These are phyloP conservation scores for Penicillium ochrochloron DNA, from an alignment of 495 filamentous ascomycete species.

Conservation along the genomic window DNA sequence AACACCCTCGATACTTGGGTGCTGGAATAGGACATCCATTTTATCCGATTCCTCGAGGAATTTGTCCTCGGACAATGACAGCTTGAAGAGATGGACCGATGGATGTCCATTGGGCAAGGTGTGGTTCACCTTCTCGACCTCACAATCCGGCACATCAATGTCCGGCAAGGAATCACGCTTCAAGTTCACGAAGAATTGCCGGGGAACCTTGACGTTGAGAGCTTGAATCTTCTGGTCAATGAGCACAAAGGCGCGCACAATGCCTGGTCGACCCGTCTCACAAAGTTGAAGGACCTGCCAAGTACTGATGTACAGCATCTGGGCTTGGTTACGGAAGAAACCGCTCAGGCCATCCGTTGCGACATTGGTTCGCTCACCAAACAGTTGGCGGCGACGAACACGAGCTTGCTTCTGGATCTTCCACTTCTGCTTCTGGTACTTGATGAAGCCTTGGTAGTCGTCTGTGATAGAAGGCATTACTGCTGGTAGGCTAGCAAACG, in stretches of 20 bases:
- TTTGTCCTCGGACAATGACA: slow-evolving; percentile 84
- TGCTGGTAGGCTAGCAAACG: slow-evolving; percentile 81
- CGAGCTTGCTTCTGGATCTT: slow-evolving; percentile 95
- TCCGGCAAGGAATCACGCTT: slow-evolving; percentile 85
- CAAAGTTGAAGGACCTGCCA: slow-evolving; percentile 94
- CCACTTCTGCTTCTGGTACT: slow-evolving; percentile 99
- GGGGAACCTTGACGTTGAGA: slow-evolving; percentile 85
- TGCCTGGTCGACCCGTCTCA: slow-evolving; percentile 77
- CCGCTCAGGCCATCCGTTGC: slow-evolving; percentile 76
- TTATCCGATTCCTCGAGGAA: slow-evolving; percentile 84
- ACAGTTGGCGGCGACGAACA: slow-evolving; percentile 84
- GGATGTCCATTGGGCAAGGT: slow-evolving; percentile 94
- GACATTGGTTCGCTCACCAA: slow-evolving; percentile 78
- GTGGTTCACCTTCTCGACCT: slow-evolving; percentile 88
- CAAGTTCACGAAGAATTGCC: slow-evolving; percentile 89
- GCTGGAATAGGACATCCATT: slow-evolving; percentile 80
- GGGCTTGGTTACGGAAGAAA: slow-evolving; percentile 89
- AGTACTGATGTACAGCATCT: slow-evolving; percentile 83
- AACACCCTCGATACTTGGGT: slow-evolving; percentile 93
- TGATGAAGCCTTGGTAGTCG: slow-evolving; percentile 86
- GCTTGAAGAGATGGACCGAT: slow-evolving; percentile 90
- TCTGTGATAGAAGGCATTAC: slow-evolving; percentile 85
- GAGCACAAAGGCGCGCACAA: slow-evolving; percentile 86
- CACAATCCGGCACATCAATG: slow-evolving; percentile 83
- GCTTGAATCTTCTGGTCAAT: slow-evolving; percentile 90